Conservation (phyloP, 169 alveolate species). For the Babesia ovata region DNA sequence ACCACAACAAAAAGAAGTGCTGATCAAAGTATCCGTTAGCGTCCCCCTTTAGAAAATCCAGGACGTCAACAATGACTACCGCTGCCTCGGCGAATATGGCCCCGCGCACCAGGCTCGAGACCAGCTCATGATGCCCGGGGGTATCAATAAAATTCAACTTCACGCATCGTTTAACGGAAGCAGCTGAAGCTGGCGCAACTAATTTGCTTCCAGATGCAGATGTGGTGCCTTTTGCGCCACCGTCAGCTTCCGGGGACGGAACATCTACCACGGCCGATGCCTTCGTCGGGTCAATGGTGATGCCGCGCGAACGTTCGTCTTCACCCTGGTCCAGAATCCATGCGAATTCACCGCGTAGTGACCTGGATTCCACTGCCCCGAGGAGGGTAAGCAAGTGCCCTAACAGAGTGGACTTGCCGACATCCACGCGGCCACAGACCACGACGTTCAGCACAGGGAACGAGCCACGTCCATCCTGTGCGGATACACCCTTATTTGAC, state of each 20-base stretch:
- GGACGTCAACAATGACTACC: slow-evolving; percentile 70
- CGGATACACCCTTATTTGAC: too few relatives aligned
- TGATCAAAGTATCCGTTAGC: slow-evolving; percentile 66
- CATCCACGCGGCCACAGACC: slow-evolving; percentile 77
- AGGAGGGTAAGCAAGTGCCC: slow-evolving; percentile 62
- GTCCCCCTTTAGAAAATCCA: slow-evolving; percentile 68
- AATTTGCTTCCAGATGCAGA: background rate
- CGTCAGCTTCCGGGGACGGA: background rate
- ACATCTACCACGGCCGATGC: slow-evolving; percentile 21
- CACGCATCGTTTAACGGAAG: slow-evolving; percentile 30
- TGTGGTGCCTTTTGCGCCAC: slow-evolving; percentile 8
- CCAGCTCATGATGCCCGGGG: slow-evolving; percentile 78
- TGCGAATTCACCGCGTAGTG: slow-evolving; percentile 33
- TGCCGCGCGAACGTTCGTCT: slow-evolving; percentile 76
- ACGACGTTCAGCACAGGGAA: slow-evolving; percentile 67
- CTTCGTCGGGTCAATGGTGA: slow-evolving; percentile 69
- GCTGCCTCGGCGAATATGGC: slow-evolving; percentile 78
- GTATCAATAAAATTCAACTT: slow-evolving; percentile 77
- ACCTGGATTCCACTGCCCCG: slow-evolving; percentile 41
- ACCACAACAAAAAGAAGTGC: slow-evolving; percentile 65
- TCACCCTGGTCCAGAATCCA: slow-evolving; percentile 77
- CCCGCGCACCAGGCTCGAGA: slow-evolving; percentile 69
- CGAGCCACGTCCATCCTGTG: background rate
- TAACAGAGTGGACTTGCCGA: slow-evolving; percentile 78
- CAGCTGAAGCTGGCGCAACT: slow-evolving; percentile 8